Conservation (phyloP, 306 rosid genomes). For the Fragaria ananassa region DNA sequence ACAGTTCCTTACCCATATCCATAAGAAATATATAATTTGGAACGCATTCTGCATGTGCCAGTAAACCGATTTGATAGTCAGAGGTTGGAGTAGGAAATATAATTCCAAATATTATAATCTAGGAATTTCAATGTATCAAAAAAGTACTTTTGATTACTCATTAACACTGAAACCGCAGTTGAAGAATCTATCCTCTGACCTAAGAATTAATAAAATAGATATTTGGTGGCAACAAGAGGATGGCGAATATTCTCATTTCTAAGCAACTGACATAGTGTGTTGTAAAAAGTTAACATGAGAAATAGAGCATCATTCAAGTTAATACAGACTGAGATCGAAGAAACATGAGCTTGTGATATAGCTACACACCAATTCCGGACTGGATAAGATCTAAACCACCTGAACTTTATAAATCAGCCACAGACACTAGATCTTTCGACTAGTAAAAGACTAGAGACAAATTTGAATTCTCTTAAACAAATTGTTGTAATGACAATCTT, state of each 20-base stretch:
- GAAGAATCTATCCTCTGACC: neutral
- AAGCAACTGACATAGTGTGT: neutral
- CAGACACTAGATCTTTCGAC: neutral
- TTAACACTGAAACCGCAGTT: slow-evolving; percentile 2
- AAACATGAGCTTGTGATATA: no score
- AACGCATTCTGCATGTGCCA: slow-evolving; percentile 75
- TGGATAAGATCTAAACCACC: neutral
- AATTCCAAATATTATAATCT: neutral
- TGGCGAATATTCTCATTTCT: neutral
- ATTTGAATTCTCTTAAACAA: neutral
- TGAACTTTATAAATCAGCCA: neutral
- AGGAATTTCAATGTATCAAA: neutral
- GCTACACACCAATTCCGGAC: no score
- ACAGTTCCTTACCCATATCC: slow-evolving; percentile 71
- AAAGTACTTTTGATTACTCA: neutral
- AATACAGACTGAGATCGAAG: no score
- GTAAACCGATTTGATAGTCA: slow-evolving; percentile 23
- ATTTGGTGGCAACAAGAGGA: neutral
- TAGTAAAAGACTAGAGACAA: neutral
- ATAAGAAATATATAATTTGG: slow-evolving; percentile 70
- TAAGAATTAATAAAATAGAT: neutral
- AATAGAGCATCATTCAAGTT: no score
- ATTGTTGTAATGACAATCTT: neutral
- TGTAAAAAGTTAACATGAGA: neutral
- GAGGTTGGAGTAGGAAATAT: slow-evolving; percentile 6